These are phyloP conservation scores for Tylopilus rubrobrunneus DNA, from an alignment of 768 basidiomycete genomes.

Conservation along the genomic window DNA sequence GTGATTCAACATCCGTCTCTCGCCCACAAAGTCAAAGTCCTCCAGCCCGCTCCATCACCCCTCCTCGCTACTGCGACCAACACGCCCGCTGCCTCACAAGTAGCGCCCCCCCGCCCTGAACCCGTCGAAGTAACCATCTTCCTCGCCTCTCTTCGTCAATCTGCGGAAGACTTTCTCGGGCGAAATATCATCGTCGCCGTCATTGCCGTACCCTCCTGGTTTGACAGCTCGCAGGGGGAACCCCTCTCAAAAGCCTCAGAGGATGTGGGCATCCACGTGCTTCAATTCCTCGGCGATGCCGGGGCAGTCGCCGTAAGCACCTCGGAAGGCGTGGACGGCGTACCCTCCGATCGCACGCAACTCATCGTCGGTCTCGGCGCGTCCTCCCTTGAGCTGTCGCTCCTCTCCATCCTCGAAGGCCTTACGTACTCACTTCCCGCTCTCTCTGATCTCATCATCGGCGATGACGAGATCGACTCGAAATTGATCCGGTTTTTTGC, in stretches of 20 bases:
- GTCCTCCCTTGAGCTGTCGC: conserved; percentile 62
- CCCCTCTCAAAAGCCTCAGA: conserved; percentile 73
- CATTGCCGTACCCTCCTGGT: conserved; percentile 76
- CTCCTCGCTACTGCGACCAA: conserved; percentile 51
- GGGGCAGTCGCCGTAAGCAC: conserved; percentile 65
- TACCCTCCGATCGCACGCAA: conserved; percentile 64
- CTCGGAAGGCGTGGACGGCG: conserved; percentile 39
- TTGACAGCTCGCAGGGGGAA: conserved; percentile 60
- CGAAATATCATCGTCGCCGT: conserved; percentile 76
- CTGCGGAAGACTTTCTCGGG: conserved; percentile 89
- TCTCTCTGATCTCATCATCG: conserved; percentile 41
- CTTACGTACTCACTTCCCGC: conserved; percentile 62
- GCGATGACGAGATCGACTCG: conserved; percentile 73
- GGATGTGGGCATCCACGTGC: conserved; percentile 76
- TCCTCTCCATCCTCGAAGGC: conserved; percentile 75
- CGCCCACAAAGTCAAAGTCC: conserved; percentile 80
- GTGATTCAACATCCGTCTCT: conserved; percentile 73
- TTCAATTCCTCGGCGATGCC: conserved; percentile 86
- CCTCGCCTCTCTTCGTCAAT: conserved; percentile 77
- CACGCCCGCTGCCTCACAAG: conserved; percentile 63
- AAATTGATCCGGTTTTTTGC: conserved; percentile 88
- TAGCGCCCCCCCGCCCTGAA: conserved; percentile 70
- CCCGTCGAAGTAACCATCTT: conserved; percentile 73
- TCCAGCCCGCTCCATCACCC: conserved; percentile 73
- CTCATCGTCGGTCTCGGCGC: conserved; percentile 80